phyloP scores from a whole-genome alignment of 495 filamentous ascomycete species.

The Xylaria grammica region DNA sequence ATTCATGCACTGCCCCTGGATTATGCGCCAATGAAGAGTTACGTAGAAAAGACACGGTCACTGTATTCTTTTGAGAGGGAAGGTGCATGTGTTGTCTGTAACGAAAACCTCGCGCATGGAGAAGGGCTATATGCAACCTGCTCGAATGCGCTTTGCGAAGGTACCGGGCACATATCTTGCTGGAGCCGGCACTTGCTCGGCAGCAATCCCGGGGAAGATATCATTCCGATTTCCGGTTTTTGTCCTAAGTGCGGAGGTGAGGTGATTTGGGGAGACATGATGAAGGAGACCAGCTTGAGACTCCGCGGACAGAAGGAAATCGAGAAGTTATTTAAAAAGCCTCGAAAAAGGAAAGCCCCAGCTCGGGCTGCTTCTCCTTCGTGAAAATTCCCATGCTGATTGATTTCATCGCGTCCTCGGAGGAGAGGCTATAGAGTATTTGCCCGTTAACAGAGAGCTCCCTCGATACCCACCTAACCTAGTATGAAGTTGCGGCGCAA shows the following conservation, averaged over 20 bases:
- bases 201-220: constrained; percentile 43
- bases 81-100: constrained; percentile 69
- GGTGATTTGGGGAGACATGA: constrained; percentile 75
- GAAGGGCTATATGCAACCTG: constrained; percentile 70
- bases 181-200: constrained; percentile 69
- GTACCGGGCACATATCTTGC: constrained; percentile 76
- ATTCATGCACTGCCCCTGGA: constrained; percentile 67
- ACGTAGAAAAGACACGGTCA: constrained; percentile 73
- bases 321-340: constrained; percentile 66
- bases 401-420: no score
- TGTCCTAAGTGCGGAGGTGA: constrained; percentile 73
- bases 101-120: constrained; percentile 48
- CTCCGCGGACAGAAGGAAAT: constrained; percentile 69
- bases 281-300: constrained; percentile 79
- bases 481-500: no score
- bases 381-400: background rate
- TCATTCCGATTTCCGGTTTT: constrained; percentile 71
- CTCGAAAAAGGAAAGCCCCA: constrained; percentile 33
- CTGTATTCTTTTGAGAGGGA: constrained; percentile 65
- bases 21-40: constrained; percentile 66
- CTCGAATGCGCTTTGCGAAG: constrained; percentile 66
- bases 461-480: no score
- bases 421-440: no score
- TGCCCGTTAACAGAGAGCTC: no score
- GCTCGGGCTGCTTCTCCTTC: background rate